These are phyloP conservation scores for Backusella australiensis DNA, from an alignment of 192 early-diverging fungal species.

Conservation along the genomic window DNA sequence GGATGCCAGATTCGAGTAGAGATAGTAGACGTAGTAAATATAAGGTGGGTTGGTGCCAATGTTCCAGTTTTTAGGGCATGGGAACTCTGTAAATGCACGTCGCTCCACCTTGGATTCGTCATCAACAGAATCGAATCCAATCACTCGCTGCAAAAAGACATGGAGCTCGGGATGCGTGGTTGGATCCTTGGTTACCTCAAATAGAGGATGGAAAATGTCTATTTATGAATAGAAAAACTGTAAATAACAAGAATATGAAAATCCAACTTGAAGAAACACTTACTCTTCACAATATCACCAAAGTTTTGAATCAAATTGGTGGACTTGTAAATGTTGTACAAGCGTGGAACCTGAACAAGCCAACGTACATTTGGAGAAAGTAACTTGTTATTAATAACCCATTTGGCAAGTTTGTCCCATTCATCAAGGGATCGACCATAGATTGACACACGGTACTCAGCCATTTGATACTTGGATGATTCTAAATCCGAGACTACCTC, in stretches of 20 bases:
- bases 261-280: constrained; percentile 5
- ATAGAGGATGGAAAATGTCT: constrained; percentile 88
- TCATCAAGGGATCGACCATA: constrained; percentile 83
- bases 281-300: constrained; percentile 74
- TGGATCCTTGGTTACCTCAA: constrained; percentile 88
- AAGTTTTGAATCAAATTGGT: constrained; percentile 63
- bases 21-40: constrained; percentile 91
- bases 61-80: constrained; percentile 60
- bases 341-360: constrained; percentile 90
- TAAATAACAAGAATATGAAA: background rate
- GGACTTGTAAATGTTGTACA: constrained; percentile 86
- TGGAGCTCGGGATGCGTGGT: constrained; percentile 86
- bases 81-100: constrained; percentile 80
- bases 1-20: constrained; percentile 82
- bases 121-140: constrained; percentile 94
- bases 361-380: constrained; percentile 93
- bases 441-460: constrained; percentile 92
- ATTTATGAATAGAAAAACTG: background rate
- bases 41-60: constrained; percentile 81
- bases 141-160: constrained; percentile 89
- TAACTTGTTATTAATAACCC: constrained; percentile 90
- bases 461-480: constrained; percentile 92
- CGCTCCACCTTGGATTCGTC: constrained; percentile 91
- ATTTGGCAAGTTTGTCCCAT: constrained; percentile 93
- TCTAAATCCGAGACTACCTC: constrained; percentile 90